These are phyloP conservation scores for Aspergillus fumigatus DNA, from an alignment of 2,329 filamentous ascomycete species.

Conservation along the genomic window DNA sequence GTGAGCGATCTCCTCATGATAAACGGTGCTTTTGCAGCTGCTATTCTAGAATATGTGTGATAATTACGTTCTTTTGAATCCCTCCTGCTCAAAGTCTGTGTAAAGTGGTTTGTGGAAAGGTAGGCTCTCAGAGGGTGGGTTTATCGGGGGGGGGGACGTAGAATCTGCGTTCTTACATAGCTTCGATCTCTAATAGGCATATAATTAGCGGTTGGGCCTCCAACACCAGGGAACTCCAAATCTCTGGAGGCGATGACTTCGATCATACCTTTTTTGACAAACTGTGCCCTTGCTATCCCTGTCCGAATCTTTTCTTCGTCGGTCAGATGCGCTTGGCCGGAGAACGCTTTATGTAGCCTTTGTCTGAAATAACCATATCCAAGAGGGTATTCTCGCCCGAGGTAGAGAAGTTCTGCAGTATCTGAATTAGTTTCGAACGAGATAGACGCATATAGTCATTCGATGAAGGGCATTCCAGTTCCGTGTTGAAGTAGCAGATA, in stretches of 20 bases:
- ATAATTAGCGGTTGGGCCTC: not conserved
- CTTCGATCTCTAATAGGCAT: slow-evolving; percentile 70
- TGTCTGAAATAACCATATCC: slow-evolving; percentile 79
- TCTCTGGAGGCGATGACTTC: not conserved
- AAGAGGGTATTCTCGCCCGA: slow-evolving; percentile 81
- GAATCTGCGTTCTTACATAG: slow-evolving; percentile 59
- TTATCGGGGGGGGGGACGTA: not conserved
- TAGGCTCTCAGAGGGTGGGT: not conserved
- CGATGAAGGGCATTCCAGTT: not conserved
- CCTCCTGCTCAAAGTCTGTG: not conserved
- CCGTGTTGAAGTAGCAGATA: not conserved
- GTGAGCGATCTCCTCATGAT: not conserved
- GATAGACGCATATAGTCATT: not conserved
- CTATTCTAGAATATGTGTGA: slow-evolving; percentile 4
- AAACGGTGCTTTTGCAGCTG: not conserved
- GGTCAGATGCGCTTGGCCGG: slow-evolving; percentile 63
- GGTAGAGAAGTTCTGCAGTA: slow-evolving; percentile 68
- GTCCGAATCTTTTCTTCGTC: slow-evolving; percentile 72
- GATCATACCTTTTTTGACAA: slow-evolving; percentile 76
- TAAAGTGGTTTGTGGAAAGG: not conserved
- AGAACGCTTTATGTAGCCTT: slow-evolving; percentile 80
- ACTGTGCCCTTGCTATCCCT: slow-evolving; percentile 74
- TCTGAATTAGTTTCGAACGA: not conserved
- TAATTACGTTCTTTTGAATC: not conserved
- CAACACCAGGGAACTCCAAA: not conserved